These are phyloP conservation scores for Saprolegnia parasitica DNA, from an alignment of 352 stramenopile genomes.

Conservation along the genomic window DNA sequence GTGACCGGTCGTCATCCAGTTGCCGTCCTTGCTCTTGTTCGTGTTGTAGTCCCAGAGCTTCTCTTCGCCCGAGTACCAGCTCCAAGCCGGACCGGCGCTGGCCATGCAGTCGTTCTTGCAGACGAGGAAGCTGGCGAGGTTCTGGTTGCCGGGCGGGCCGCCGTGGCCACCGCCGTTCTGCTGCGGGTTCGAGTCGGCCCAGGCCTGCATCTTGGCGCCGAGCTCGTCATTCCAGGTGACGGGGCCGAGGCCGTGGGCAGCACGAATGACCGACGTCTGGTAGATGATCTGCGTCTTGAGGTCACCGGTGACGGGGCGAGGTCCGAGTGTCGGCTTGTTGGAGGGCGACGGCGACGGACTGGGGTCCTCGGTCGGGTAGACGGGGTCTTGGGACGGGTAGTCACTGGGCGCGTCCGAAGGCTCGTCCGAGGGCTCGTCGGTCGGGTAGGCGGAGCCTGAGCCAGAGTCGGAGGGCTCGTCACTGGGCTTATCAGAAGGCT, in stretches of 20 bases:
- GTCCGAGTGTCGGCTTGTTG: background rate
- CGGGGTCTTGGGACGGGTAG: background rate
- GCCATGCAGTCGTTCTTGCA: slow-evolving; percentile 23
- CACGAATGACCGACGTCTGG: slow-evolving; percentile 16
- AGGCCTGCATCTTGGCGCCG: slow-evolving; percentile 25
- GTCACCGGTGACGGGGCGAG: background rate
- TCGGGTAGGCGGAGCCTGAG: no score
- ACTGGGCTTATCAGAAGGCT: no score
- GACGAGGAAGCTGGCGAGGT: slow-evolving; percentile 17
- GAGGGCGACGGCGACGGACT: background rate
- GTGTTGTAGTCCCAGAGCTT: slow-evolving; percentile 25
- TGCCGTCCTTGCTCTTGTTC: slow-evolving; percentile 20
- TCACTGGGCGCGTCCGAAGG: no score
- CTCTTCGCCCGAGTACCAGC: slow-evolving; percentile 24
- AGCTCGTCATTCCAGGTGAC: slow-evolving; percentile 26
- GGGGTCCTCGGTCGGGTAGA: no score
- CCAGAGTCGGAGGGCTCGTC: no score
- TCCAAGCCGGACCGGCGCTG: background rate
- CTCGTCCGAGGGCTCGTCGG: no score
- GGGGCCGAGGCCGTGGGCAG: slow-evolving; percentile 23
- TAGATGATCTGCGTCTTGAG: slow-evolving; percentile 21
- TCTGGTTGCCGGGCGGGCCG: slow-evolving; percentile 24
- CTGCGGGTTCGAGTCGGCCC: slow-evolving; percentile 14
- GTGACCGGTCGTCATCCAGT: slow-evolving; percentile 24
- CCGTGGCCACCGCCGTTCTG: slow-evolving; percentile 17